A percentile compares a stretch with the other conserved stretches of the same genome.
Evolutionary conservation across 345 rosid genomes (phyloP).

Genomic region (Lepidium didymum): DNA sequence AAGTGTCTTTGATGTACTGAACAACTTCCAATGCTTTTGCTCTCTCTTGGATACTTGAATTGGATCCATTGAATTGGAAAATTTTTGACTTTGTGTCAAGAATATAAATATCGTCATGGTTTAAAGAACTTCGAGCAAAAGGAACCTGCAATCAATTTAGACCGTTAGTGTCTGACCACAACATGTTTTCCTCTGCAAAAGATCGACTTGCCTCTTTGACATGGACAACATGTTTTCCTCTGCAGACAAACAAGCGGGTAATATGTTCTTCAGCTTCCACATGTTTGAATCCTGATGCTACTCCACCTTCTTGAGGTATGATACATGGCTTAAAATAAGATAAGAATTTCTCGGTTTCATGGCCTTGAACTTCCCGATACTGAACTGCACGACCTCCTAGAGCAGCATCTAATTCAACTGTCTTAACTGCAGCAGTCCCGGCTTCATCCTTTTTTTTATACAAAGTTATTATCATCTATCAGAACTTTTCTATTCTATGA

Average conservation of each 20-base stretch:
- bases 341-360: slow-evolving; percentile 88
- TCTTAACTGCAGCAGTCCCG: slow-evolving; percentile 89
- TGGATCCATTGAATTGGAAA: slow-evolving; percentile 94
- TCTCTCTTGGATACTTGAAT: slow-evolving; percentile 94
- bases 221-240: slow-evolving; percentile 88
- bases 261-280: slow-evolving; percentile 74
- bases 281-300: slow-evolving; percentile 82
- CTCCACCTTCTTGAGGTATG: slow-evolving; percentile 93
- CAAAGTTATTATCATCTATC: neutral
- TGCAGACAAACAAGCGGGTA: slow-evolving; percentile 78
- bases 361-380: slow-evolving; percentile 94
- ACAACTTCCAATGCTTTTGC: slow-evolving; percentile 98
- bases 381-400: slow-evolving; percentile 99
- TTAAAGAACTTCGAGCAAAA: slow-evolving; percentile 89
- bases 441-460: slow-evolving; percentile 63
- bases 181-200: slow-evolving; percentile 82
- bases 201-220: slow-evolving; percentile 76
- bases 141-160: slow-evolving; percentile 52
- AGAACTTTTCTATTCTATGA: neutral
- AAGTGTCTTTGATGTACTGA: slow-evolving; percentile 88
- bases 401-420: slow-evolving; percentile 96
- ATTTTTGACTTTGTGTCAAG: slow-evolving; percentile 87
- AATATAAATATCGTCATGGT: slow-evolving; percentile 89
- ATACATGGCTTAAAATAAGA: slow-evolving; percentile 97
- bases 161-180: neutral